Percentiles rank a stretch among this genome's conserved stretches.
phyloP scores from a whole-genome alignment of 257 asterid species.

The Nyctanthes arbortristis region DNA sequence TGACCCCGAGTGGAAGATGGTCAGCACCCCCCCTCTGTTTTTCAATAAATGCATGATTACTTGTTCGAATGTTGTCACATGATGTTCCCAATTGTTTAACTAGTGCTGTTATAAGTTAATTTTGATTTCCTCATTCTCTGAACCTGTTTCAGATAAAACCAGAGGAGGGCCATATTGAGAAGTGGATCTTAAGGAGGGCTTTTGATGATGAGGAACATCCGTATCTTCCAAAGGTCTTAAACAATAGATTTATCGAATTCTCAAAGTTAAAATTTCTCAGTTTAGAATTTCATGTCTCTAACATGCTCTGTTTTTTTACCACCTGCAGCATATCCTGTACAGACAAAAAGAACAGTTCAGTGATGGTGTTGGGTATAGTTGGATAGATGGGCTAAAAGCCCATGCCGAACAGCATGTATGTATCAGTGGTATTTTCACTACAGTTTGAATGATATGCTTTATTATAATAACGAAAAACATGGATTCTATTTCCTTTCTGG shows the following conservation, averaged over 20 bases:
- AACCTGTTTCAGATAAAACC: constrained; percentile 59
- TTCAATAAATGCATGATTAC: not conserved
- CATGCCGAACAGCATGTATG: constrained; percentile 82
- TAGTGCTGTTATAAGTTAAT: not conserved
- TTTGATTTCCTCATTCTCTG: constrained; percentile 8
- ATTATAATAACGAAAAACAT: too few relatives aligned
- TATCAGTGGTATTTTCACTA: not conserved
- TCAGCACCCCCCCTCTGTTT: constrained; percentile 21
- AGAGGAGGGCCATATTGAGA: constrained; percentile 77
- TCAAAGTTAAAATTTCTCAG: not conserved
- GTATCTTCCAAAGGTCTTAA: constrained; percentile 85
- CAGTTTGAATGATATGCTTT: not conserved
- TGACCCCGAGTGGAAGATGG: constrained; percentile 93
- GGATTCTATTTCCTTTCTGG: too few relatives aligned
- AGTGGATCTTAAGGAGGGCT: constrained; percentile 93
- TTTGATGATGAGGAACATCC: constrained; percentile 89
- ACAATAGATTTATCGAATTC: not conserved
- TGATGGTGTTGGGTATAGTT: constrained; percentile 97
- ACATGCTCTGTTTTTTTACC: constrained; percentile 19
- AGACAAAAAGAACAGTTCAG: constrained; percentile 97
- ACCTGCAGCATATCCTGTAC: constrained; percentile 84
- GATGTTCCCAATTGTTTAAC: not conserved
- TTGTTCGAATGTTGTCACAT: not conserved
- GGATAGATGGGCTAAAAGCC: constrained; percentile 98
- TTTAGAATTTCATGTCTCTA: constrained; percentile 13